Evolutionary conservation across 2,329 filamentous ascomycete species (phyloP).

Genomic region (Erysiphe pulchra): DNA sequence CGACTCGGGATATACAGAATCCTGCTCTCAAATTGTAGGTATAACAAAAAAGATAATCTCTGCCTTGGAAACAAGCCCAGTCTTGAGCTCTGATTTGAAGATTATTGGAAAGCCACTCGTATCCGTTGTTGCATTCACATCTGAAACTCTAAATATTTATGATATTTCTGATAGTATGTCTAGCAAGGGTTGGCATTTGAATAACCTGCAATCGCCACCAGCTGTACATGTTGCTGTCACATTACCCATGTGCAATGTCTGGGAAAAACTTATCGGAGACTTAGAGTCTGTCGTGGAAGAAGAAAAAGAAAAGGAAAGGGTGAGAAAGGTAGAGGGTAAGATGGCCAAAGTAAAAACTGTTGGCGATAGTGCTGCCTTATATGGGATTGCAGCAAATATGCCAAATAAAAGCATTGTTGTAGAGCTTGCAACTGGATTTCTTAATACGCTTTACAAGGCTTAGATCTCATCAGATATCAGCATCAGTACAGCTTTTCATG

Average conservation of each 20-base stretch:
- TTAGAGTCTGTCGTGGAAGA: conserved; percentile 38
- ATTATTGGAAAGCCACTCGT: conserved; percentile 70
- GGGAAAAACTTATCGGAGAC: conserved; percentile 56
- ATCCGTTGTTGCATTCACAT: conserved; percentile 68
- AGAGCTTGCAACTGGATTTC: conserved; percentile 68
- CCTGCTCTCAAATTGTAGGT: conserved; percentile 71
- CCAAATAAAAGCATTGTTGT: conserved; percentile 91
- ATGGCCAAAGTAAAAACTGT: conserved; percentile 36
- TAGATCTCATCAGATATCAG: no score
- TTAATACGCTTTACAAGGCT: conserved; percentile 81
- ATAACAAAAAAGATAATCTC: conserved; percentile 60
- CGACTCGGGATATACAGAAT: conserved; percentile 64
- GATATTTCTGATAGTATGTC: conserved; percentile 80
- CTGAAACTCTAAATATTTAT: conserved; percentile 73
- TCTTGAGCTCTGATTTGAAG: conserved; percentile 45
- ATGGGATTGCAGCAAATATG: conserved; percentile 81
- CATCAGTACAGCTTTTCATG: no score
- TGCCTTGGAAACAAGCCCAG: conserved; percentile 42
- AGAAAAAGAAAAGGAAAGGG: conserved; percentile 60
- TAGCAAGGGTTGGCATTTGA: conserved; percentile 76
- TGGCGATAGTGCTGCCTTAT: conserved; percentile 67
- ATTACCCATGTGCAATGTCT: conserved; percentile 55
- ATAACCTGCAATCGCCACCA: conserved; percentile 72
- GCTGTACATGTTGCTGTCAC: conserved; percentile 91
- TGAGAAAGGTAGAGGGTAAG: conserved; percentile 43